Conservation (phyloP, 345 rosid species). For the Euphorbia lathyris region DNA sequence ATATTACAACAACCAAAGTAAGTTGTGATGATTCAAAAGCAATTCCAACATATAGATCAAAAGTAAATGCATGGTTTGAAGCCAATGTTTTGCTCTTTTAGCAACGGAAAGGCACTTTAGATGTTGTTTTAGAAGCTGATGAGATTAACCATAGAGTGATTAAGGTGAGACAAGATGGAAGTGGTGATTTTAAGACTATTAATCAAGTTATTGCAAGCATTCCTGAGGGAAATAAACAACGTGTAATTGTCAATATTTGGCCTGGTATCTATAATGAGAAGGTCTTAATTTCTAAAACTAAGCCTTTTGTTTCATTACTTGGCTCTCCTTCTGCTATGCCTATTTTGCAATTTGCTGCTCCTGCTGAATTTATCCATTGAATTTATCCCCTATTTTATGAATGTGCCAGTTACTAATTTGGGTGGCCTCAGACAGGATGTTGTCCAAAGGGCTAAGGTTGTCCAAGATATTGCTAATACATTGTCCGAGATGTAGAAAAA, state of each 20-base stretch:
- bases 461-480: too few species aligned
- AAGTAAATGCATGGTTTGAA: neutral
- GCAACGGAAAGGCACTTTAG: constrained; percentile 35
- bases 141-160: constrained; percentile 35
- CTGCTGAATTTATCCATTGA: too few species aligned
- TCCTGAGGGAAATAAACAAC: constrained; percentile 36
- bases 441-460: too few species aligned
- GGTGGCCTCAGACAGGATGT: too few species aligned
- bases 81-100: constrained; percentile 34
- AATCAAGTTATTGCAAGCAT: constrained; percentile 48
- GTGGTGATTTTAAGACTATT: constrained; percentile 46
- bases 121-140: constrained; percentile 41
- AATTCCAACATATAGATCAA: neutral
- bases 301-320: constrained; percentile 49
- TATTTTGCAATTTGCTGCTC: constrained; percentile 37
- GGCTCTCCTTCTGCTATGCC: constrained; percentile 40
- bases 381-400: too few species aligned
- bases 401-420: too few species aligned
- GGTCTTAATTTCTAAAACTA: constrained; percentile 31
- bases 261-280: constrained; percentile 55
- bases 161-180: constrained; percentile 46
- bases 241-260: constrained; percentile 52
- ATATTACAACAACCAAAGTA: neutral
- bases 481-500: too few species aligned
- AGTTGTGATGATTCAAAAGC: neutral